A percentile compares a stretch with the other conserved stretches of the same genome.
Conservation (phyloP, 257 asterid species). For the Jacaranda mimosifolia region DNA sequence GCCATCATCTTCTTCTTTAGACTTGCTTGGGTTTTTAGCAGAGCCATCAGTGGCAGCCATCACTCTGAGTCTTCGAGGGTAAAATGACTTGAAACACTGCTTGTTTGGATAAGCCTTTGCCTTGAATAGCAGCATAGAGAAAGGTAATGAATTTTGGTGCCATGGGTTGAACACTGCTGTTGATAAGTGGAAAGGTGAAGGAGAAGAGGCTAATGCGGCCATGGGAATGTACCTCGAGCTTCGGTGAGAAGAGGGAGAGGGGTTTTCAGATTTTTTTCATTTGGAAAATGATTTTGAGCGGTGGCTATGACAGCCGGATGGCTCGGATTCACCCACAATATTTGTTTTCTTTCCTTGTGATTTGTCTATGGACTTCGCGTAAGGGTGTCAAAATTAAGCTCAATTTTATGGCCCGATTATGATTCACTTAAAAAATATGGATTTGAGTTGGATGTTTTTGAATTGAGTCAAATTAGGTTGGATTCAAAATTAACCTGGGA, state of each 20-base stretch:
- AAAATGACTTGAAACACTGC: conserved; percentile 25
- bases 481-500: too few relatives aligned
- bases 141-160: conserved; percentile 35
- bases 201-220: conserved; percentile 45
- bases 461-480: too few relatives aligned
- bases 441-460: too few relatives aligned
- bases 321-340: background rate
- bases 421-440: too few relatives aligned
- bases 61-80: conserved; percentile 39
- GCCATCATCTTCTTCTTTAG: conserved; percentile 36
- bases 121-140: conserved; percentile 15
- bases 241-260: background rate
- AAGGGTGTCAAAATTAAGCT: too few relatives aligned
- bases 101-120: conserved; percentile 33
- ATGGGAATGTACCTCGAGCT: conserved; percentile 21
- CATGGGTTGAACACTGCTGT: conserved; percentile 30
- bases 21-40: conserved; percentile 50
- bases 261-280: conserved; percentile 38
- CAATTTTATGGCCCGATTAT: too few relatives aligned
- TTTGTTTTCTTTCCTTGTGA: background rate
- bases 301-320: background rate
- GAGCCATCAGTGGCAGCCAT: conserved; percentile 61
- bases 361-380: too few relatives aligned
- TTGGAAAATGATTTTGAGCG: background rate
- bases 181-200: conserved; percentile 39